Evolutionary conservation across 2,329 filamentous ascomycete genomes (phyloP), one percentile per base, ranked within the genome.

Genomic region (Talaromyces funiculosus): DNA sequence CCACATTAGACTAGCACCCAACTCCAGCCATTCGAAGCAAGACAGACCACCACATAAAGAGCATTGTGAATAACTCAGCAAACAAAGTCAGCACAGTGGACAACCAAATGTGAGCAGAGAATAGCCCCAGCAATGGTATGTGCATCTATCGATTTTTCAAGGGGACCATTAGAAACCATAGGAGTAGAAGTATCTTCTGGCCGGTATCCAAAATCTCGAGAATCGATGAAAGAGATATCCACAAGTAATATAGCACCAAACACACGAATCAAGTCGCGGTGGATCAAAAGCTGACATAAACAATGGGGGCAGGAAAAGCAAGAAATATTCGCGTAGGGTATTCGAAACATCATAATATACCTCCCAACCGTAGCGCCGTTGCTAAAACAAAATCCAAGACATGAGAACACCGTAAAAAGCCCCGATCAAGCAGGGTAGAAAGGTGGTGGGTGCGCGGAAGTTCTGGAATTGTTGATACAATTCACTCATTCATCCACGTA

Each of bases 291-390:
- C 43, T 29, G 18, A 26, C n/a, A 22, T 20, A 45, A 24, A 22
- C n/a, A 45, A 33, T 22, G 54, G 45, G n/a, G 51, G 45, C 40
- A 20, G 14, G 24, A 60, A 37, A 49, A 49, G 9, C 8, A 56
- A 57, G 20, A 38, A 31, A 35, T 40, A 57, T 57, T 62, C 51
- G 53, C 40, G 51, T 42, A 62, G 61, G 57, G 60, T 61, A 61
- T 61, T 61, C 7, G 22, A 42, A 54, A 54, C 33, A 58, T 57
- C 37, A 55, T 18, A 54, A 47, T 47, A 49, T 16, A 45, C 60
- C 60, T 40, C 60, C 54, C 56, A 43, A 40, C 31, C 35, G 31
- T 57, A 53, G 40, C 60, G 54, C 60, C 60, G 29, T 54, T 54
- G 55, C 54, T 58, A 29, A 58, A 40, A 47, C 33, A 29, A 43